Evolutionary conservation across 1,284 basidiomycete genomes (phyloP).

Genomic region (Sporisorium iseilematis-ciliati): DNA sequence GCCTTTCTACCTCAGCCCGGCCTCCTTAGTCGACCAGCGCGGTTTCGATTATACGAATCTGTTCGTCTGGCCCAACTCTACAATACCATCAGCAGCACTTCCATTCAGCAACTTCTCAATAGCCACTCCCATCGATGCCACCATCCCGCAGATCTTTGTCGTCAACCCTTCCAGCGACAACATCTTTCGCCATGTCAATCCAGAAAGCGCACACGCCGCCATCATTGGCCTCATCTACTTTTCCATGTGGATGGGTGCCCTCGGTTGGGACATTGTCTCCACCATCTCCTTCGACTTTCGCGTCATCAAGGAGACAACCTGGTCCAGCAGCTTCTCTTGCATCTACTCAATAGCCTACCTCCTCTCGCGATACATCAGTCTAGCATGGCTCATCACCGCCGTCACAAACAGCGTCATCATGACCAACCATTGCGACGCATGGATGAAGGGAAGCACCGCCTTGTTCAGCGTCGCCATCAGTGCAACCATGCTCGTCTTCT

Average conservation of each 20-base stretch:
- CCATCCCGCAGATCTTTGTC: slow-evolving; percentile 46
- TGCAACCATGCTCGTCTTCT: slow-evolving; percentile 60
- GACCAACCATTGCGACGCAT: slow-evolving; percentile 41
- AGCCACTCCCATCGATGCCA: slow-evolving; percentile 7
- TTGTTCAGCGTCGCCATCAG: slow-evolving; percentile 54
- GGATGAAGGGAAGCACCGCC: slow-evolving; percentile 44
- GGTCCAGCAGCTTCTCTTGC: slow-evolving; percentile 50
- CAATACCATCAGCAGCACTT: background rate
- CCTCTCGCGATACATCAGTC: slow-evolving; percentile 54
- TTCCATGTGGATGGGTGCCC: slow-evolving; percentile 63
- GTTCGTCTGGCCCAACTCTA: slow-evolving; percentile 4
- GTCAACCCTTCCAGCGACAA: slow-evolving; percentile 52
- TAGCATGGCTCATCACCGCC: slow-evolving; percentile 53
- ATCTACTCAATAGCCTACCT: slow-evolving; percentile 60
- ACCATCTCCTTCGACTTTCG: slow-evolving; percentile 55
- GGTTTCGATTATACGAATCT: slow-evolving; percentile 12
- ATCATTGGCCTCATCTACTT: slow-evolving; percentile 56
- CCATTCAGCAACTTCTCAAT: slow-evolving; percentile 9
- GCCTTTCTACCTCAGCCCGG: slow-evolving; percentile 36
- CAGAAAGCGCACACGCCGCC: slow-evolving; percentile 41
- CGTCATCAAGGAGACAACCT: slow-evolving; percentile 51
- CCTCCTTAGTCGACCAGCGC: slow-evolving; percentile 38
- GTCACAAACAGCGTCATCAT: slow-evolving; percentile 54
- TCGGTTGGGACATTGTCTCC: slow-evolving; percentile 63
- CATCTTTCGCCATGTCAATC: slow-evolving; percentile 47